Evolutionary conservation across 495 filamentous ascomycete species (phyloP).

Genomic region (Pseudevernia furfuracea): DNA sequence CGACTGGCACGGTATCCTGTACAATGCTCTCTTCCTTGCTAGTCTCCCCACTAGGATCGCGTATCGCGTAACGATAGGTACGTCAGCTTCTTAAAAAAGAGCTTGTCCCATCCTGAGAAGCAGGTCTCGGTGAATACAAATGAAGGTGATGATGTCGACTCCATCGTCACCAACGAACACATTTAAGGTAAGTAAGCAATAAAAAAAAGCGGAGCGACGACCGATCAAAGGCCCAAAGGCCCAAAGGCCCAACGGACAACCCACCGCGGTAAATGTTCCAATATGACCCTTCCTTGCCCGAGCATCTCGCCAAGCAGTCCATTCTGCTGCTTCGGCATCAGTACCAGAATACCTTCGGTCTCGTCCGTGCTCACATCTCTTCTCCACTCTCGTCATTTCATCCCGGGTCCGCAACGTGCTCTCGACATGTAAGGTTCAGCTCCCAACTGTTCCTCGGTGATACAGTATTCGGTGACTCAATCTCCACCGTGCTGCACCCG

Average conservation of each 20-base stretch:
- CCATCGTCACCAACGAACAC: too few relatives aligned
- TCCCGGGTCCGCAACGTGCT: background rate
- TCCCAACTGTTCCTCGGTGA: background rate
- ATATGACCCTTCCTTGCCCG: background rate
- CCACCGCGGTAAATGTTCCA: background rate
- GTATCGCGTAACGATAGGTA: slow-evolving; percentile 10
- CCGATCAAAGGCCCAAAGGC: background rate
- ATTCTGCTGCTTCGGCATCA: background rate
- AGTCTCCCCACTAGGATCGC: background rate
- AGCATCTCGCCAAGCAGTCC: background rate
- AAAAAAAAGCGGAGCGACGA: background rate
- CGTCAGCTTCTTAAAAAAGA: slow-evolving; percentile 4
- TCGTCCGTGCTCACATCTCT: background rate
- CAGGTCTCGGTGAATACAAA: slow-evolving; percentile 14
- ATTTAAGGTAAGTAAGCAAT: too few relatives aligned
- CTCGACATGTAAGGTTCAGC: too few relatives aligned
- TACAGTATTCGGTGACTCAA: background rate
- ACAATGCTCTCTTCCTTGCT: too few relatives aligned
- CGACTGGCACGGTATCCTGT: too few relatives aligned
- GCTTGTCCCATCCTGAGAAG: slow-evolving; percentile 2
- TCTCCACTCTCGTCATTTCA: background rate
- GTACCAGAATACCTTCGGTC: background rate
- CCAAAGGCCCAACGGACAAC: too few relatives aligned
- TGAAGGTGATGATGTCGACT: slow-evolving; percentile 4
- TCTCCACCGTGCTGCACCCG: background rate